Evolutionary conservation across 2,329 filamentous ascomycete species (phyloP).

Genomic region (Neofusicoccum parvum): DNA sequence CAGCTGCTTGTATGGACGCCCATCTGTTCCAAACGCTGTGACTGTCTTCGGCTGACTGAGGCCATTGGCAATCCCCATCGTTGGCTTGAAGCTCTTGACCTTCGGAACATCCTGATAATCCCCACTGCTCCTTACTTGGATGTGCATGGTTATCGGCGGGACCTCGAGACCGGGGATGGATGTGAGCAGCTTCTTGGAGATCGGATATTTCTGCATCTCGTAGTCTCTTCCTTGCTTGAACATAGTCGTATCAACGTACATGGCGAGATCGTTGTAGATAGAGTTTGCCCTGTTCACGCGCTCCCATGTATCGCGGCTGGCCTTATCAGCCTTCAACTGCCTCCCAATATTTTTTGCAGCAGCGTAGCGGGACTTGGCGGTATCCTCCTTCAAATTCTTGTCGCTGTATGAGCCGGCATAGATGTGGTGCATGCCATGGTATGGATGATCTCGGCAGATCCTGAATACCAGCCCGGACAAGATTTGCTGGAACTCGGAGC

Average conservation of each 20-base stretch:
- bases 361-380: constrained; percentile 70
- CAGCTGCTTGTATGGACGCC: constrained; percentile 81
- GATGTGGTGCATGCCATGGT: constrained; percentile 96
- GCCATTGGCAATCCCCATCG: constrained; percentile 83
- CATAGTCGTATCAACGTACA: constrained; percentile 63
- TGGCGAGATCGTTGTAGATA: constrained; percentile 63
- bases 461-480: constrained; percentile 73
- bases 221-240: constrained; percentile 70
- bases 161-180: constrained; percentile 68
- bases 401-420: constrained; percentile 72
- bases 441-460: constrained; percentile 91
- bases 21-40: constrained; percentile 77
- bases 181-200: constrained; percentile 65
- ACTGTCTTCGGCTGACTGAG: constrained; percentile 94
- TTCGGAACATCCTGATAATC: constrained; percentile 77
- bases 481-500: constrained; percentile 72
- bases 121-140: constrained; percentile 67
- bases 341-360: constrained; percentile 72
- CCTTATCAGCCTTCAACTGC: constrained; percentile 57
- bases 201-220: constrained; percentile 62
- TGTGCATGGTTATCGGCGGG: constrained; percentile 86
- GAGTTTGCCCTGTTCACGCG: constrained; percentile 75
- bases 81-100: constrained; percentile 71
- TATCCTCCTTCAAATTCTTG: constrained; percentile 68
- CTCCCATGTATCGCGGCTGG: constrained; percentile 63